Conservation (phyloP, 306 rosid genomes). For the Crotalaria pallida region DNA sequence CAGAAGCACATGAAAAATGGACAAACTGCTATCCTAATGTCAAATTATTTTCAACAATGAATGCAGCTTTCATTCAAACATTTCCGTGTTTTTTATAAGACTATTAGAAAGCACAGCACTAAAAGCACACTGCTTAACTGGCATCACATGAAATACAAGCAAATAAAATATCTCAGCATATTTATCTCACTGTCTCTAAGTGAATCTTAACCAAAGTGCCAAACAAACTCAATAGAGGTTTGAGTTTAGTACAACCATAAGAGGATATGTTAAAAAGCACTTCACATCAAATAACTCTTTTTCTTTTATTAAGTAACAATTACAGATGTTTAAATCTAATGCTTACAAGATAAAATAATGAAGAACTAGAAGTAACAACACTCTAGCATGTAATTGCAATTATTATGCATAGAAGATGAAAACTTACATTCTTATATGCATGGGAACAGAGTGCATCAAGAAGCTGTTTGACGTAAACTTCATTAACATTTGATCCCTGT, state of each 20-base stretch:
- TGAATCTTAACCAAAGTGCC: not conserved
- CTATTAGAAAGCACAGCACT: not conserved
- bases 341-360: not conserved
- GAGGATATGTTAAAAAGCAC: not conserved
- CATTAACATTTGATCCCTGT: constrained; percentile 73
- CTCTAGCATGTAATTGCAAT: not conserved
- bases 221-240: not conserved
- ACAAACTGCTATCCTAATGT: not conserved
- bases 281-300: not conserved
- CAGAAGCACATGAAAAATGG: not conserved
- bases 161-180: not conserved
- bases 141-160: not conserved
- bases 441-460: constrained; percentile 94
- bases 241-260: not conserved
- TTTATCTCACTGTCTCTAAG: not conserved
- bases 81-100: not conserved
- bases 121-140: not conserved
- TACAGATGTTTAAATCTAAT: no score
- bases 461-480: constrained; percentile 60
- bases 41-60: not conserved
- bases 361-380: not conserved
- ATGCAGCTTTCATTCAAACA: not conserved
- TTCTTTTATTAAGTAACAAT: not conserved
- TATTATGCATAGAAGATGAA: constrained; percentile 6
- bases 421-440: constrained; percentile 88